Evolutionary conservation across 2,329 filamentous ascomycete species (phyloP).

Genomic region (Tothia fuscella): DNA sequence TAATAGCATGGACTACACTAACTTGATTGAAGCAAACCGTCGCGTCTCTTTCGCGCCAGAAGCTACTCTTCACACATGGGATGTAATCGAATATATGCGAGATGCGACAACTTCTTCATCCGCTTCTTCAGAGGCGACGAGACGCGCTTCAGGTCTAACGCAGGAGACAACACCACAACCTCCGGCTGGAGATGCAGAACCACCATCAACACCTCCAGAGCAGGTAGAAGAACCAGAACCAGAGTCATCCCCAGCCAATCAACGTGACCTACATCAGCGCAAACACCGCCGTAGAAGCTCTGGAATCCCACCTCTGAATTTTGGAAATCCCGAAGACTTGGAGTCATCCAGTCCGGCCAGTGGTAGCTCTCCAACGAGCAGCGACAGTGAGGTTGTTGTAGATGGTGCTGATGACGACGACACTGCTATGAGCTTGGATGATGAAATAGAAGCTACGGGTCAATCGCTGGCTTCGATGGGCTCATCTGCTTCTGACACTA

Average conservation of each 20-base stretch:
- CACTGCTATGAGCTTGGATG: slow-evolving; percentile 65
- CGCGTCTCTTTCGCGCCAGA: slow-evolving; percentile 96
- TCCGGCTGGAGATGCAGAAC: slow-evolving; percentile 31
- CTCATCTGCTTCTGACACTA: slow-evolving; percentile 42
- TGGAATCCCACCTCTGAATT: slow-evolving; percentile 50
- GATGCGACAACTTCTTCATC: slow-evolving; percentile 70
- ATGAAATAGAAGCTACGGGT: slow-evolving; percentile 48
- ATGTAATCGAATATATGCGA: slow-evolving; percentile 79
- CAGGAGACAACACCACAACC: slow-evolving; percentile 12
- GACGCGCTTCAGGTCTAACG: slow-evolving; percentile 55
- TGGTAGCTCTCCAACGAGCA: slow-evolving; percentile 32
- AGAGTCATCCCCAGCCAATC: slow-evolving; percentile 50
- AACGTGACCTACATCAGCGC: slow-evolving; percentile 53
- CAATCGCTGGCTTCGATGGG: slow-evolving; percentile 53
- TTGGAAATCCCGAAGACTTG: slow-evolving; percentile 52
- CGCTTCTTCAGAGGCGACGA: slow-evolving; percentile 59
- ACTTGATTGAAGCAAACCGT: slow-evolving; percentile 50
- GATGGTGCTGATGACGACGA: slow-evolving; percentile 57
- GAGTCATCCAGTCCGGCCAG: slow-evolving; percentile 73
- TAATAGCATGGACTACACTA: slow-evolving; percentile 13
- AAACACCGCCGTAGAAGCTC: slow-evolving; percentile 42
- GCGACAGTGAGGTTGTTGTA: slow-evolving; percentile 38
- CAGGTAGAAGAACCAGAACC: slow-evolving; percentile 46
- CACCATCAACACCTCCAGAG: slow-evolving; percentile 51
- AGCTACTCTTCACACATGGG: slow-evolving; percentile 93